Evolutionary conservation across 768 basidiomycete genomes (phyloP).

Genomic region (Suillus decipiens): DNA sequence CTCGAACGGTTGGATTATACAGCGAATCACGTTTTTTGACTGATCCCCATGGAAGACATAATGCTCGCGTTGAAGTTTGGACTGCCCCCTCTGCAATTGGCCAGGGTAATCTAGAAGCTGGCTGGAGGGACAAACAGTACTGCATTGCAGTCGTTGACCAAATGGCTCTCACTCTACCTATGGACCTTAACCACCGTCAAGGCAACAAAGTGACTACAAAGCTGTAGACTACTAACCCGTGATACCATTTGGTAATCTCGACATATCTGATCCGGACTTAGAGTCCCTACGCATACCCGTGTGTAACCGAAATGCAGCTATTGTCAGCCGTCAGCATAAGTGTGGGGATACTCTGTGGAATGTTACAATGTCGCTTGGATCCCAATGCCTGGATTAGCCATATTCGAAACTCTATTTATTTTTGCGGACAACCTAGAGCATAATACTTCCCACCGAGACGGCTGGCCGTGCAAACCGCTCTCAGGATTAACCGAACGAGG

Average conservation of each 20-base stretch:
- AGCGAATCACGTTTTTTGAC: conserved; percentile 52
- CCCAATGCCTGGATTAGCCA: not conserved
- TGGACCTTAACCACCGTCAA: conserved; percentile 28
- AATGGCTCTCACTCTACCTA: conserved; percentile 51
- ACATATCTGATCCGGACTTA: not conserved
- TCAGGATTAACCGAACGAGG: not conserved
- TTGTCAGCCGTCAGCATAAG: not conserved
- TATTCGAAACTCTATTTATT: not conserved
- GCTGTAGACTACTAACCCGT: conserved; percentile 17
- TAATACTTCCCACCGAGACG: not conserved
- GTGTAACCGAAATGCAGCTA: not conserved
- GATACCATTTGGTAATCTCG: not conserved
- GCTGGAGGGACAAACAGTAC: conserved; percentile 65
- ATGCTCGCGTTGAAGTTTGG: conserved; percentile 64
- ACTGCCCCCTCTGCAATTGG: conserved; percentile 60
- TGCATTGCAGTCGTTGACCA: conserved; percentile 65
- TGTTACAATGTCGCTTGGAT: not conserved
- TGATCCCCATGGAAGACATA: conserved; percentile 58
- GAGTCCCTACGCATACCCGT: not conserved
- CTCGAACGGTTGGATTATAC: conserved; percentile 60
- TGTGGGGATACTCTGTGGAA: not conserved
- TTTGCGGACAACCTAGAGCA: not conserved
- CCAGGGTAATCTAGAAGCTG: conserved; percentile 39
- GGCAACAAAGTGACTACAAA: conserved; percentile 18
- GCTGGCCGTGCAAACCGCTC: not conserved